Evolutionary conservation across 305 asterid species (phyloP).

Genomic region (Solanum aculeatissimum): DNA sequence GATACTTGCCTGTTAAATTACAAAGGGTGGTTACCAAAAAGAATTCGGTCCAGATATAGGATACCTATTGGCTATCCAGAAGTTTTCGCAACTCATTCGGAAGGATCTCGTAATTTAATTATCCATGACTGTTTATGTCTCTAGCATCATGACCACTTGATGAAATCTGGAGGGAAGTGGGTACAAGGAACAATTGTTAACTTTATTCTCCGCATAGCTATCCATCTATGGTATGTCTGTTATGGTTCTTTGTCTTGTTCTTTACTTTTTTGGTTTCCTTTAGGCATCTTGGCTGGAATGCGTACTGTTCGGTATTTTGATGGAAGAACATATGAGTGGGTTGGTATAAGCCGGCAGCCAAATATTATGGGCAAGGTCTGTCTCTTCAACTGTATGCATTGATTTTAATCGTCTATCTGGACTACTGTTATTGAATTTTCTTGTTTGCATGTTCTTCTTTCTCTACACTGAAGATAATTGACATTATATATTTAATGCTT

Average conservation of each 20-base stretch:
- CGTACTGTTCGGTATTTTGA: constrained; percentile 82
- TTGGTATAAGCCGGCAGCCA: constrained; percentile 96
- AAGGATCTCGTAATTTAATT: too few relatives aligned
- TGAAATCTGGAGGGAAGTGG: background rate
- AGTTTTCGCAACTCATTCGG: too few relatives aligned
- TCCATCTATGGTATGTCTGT: background rate
- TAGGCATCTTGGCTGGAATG: constrained; percentile 99
- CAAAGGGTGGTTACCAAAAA: background rate
- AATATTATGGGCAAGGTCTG: constrained; percentile 83
- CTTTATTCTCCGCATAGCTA: background rate
- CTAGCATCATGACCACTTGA: too few relatives aligned
- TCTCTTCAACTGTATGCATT: background rate
- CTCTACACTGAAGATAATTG: background rate
- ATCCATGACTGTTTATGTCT: too few relatives aligned
- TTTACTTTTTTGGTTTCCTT: background rate
- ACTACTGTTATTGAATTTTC: background rate
- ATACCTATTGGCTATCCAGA: too few relatives aligned
- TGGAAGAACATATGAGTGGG: constrained; percentile 97
- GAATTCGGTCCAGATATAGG: too few relatives aligned
- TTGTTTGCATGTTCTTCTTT: background rate
- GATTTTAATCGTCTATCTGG: background rate
- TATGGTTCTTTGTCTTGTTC: background rate
- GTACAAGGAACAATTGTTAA: background rate
- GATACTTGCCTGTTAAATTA: background rate
- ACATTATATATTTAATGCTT: background rate